phyloP scores from a whole-genome alignment of 164 flowering plant genomes.

The Hamamelis virginiana region DNA sequence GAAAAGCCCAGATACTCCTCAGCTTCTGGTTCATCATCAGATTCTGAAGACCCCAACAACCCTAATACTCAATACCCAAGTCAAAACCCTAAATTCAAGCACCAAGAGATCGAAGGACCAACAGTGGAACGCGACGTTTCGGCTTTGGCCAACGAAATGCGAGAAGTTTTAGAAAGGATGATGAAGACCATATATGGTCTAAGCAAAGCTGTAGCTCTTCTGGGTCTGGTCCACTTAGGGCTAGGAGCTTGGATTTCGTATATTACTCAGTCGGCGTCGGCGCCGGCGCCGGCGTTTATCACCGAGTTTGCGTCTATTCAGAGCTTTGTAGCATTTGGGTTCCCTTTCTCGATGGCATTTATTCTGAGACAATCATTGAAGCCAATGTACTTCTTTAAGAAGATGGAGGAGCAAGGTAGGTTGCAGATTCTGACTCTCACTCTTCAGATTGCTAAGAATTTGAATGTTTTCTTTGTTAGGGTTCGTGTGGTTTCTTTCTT shows the following conservation, averaged over 20 bases:
- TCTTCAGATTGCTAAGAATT: slow-evolving; percentile 71
- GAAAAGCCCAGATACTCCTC: slow-evolving; percentile 14
- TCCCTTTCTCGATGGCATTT: slow-evolving; percentile 78
- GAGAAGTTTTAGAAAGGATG: slow-evolving; percentile 54
- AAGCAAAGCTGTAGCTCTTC: slow-evolving; percentile 59
- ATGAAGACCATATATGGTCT: slow-evolving; percentile 62
- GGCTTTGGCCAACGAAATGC: slow-evolving; percentile 56
- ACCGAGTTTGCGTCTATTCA: slow-evolving; percentile 48
- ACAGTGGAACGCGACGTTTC: slow-evolving; percentile 68
- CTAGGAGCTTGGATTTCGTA: slow-evolving; percentile 81
- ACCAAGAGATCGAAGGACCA: slow-evolving; percentile 73
- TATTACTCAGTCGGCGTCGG: slow-evolving; percentile 37
- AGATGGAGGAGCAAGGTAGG: slow-evolving; percentile 91
- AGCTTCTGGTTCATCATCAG: slow-evolving; percentile 10
- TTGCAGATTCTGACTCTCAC: slow-evolving; percentile 77
- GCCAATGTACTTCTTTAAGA: slow-evolving; percentile 76
- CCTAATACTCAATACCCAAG: slow-evolving; percentile 18
- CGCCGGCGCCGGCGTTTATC: slow-evolving; percentile 40
- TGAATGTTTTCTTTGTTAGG: slow-evolving; percentile 61
- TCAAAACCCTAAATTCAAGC: slow-evolving; percentile 46
- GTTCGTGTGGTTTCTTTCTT: slow-evolving; percentile 46
- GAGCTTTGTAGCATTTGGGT: slow-evolving; percentile 67
- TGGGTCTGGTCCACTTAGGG: slow-evolving; percentile 70
- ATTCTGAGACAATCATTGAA: slow-evolving; percentile 59
- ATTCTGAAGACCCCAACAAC: slow-evolving; percentile 7